A percentile compares a stretch with the other conserved stretches of the same genome.
Evolutionary conservation across 345 rosid species (phyloP).

Genomic region (Rhodamnia rubescens): DNA sequence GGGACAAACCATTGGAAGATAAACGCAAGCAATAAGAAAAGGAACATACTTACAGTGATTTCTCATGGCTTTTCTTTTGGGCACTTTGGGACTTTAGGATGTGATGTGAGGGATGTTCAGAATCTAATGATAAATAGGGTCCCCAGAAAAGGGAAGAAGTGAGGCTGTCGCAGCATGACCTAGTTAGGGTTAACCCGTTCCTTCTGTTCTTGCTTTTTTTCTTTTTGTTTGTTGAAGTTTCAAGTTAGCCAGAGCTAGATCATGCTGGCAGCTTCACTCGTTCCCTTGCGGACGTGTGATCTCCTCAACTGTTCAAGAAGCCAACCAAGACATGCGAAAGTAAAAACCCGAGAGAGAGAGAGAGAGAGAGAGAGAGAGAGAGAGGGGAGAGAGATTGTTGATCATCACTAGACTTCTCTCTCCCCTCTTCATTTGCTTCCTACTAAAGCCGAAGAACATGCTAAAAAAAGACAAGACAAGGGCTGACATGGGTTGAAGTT

Average conservation of each 20-base stretch:
- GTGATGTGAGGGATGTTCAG: neutral
- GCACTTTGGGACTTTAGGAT: neutral
- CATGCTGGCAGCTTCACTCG: constrained; percentile 11
- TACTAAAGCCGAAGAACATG: neutral
- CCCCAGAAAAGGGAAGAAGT: constrained; percentile 2
- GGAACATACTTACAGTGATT: neutral
- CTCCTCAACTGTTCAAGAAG: neutral
- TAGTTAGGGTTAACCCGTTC: neutral
- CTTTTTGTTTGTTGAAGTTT: neutral
- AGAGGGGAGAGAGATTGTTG: neutral
- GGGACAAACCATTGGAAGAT: neutral
- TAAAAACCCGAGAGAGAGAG: rapidly evolving
- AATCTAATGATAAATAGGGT: neutral
- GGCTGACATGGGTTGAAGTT: neutral
- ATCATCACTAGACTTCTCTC: neutral
- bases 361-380: neutral
- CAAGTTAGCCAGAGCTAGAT: neutral
- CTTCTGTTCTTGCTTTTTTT: neutral
- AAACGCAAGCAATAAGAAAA: neutral
- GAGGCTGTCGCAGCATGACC: constrained; percentile 9
- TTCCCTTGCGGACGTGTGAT: constrained; percentile 1
- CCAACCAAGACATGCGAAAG: neutral
- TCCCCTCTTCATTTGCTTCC: neutral
- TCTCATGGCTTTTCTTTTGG: neutral
- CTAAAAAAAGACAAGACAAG: neutral